Evolutionary conservation across 805 yeast genomes (phyloP).

Genomic region (Candida cerambycidarum): DNA sequence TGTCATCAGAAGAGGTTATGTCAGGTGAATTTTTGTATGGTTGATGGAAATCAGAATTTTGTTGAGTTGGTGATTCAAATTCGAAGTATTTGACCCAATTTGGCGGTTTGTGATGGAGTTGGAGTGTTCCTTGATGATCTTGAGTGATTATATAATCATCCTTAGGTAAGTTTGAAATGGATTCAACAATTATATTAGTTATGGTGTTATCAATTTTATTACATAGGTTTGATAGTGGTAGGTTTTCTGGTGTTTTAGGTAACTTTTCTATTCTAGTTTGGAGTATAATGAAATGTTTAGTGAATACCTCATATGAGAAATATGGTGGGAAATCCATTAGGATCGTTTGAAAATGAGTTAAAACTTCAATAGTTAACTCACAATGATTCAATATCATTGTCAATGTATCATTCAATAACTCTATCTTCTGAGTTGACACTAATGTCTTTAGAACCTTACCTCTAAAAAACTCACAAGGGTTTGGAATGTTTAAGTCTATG

Average conservation of each 20-base stretch:
- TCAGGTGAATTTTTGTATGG: not conserved
- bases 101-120: constrained; percentile 7
- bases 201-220: constrained; percentile 4
- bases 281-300: constrained; percentile 8
- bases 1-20: not conserved
- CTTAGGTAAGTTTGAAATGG: constrained; percentile 1
- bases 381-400: constrained; percentile 7
- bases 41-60: not conserved
- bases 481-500: not conserved
- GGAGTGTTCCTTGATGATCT: constrained; percentile 4
- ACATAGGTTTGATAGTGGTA: constrained; percentile 1
- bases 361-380: constrained; percentile 2
- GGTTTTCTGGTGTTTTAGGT: not conserved
- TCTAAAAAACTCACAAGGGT: constrained; percentile 14
- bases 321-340: constrained; percentile 9
- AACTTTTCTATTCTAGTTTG: constrained; percentile 2
- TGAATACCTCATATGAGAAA: constrained; percentile 12
- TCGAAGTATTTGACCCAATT: constrained; percentile 12
- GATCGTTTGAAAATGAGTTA: constrained; percentile 8
- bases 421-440: constrained; percentile 8
- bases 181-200: not conserved
- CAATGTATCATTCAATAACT: constrained; percentile 5
- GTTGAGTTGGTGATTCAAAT: constrained; percentile 7
- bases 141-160: constrained; percentile 1
- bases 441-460: constrained; percentile 7